phyloP scores from a whole-genome alignment of 306 rosid genomes.

The Ochetophila trinervis region DNA sequence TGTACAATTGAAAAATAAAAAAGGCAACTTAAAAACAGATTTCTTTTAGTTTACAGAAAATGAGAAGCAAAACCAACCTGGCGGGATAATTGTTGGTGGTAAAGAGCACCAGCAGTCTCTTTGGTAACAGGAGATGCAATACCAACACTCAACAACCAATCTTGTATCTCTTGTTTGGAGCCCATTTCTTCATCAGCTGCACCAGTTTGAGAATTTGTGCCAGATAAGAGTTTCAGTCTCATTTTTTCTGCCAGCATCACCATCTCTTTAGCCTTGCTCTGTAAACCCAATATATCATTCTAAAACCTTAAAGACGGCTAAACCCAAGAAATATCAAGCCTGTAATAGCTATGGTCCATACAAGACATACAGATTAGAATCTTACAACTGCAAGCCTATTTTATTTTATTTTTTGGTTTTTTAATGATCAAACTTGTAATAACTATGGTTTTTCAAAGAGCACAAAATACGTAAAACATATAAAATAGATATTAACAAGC shows the following conservation, averaged over 20 bases:
- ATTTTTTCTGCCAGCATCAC: constrained; percentile 95
- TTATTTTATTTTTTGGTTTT: too few relatives aligned
- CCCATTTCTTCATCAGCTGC: constrained; percentile 80
- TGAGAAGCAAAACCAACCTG: constrained; percentile 54
- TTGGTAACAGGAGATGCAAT: constrained; percentile 93
- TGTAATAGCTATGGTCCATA: neutral
- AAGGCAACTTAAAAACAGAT: too few relatives aligned
- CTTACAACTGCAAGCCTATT: too few relatives aligned
- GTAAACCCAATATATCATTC: constrained; percentile 35
- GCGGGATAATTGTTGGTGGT: constrained; percentile 92
- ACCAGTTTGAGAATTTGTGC: constrained; percentile 57
- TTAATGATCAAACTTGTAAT: too few relatives aligned
- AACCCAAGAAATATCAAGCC: neutral
- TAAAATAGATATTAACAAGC: too few relatives aligned
- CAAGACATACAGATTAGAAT: neutral
- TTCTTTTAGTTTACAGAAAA: constrained; percentile 1
- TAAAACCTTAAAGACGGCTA: constrained; percentile 20
- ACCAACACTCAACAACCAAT: constrained; percentile 92
- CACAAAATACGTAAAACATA: too few relatives aligned
- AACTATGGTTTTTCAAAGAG: too few relatives aligned
- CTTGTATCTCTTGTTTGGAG: constrained; percentile 94
- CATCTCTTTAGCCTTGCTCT: constrained; percentile 99
- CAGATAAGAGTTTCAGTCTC: constrained; percentile 84
- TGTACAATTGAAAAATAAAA: too few relatives aligned
- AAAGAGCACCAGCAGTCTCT: constrained; percentile 95